phyloP scores from a whole-genome alignment of 768 basidiomycete genomes.

The Kwoniella dendrophila region DNA sequence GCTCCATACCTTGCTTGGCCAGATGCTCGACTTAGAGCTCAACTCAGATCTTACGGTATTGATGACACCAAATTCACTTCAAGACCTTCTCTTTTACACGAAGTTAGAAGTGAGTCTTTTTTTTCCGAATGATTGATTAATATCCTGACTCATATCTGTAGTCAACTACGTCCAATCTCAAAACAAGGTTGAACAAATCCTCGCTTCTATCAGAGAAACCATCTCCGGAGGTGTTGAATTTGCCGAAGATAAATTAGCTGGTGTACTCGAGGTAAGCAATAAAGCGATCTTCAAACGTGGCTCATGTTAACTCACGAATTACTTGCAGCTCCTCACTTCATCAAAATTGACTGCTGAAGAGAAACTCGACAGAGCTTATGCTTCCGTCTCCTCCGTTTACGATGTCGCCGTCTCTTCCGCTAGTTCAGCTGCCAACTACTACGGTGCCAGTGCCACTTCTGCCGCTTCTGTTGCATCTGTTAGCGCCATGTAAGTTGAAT shows the following conservation, averaged over 20 bases:
- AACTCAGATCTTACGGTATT: conserved; percentile 75
- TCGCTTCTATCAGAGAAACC: conserved; percentile 67
- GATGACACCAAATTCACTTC: conserved; percentile 65
- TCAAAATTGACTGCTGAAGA: conserved; percentile 53
- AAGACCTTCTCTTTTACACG: conserved; percentile 72
- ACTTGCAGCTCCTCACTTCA: conserved; percentile 55
- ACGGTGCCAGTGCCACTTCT: conserved; percentile 51
- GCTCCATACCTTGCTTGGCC: conserved; percentile 84
- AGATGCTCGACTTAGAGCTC: conserved; percentile 87
- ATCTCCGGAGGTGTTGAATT: conserved; percentile 69
- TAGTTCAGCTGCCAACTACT: conserved; percentile 41
- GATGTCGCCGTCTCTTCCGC: conserved; percentile 43
- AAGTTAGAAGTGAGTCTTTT: conserved; percentile 61
- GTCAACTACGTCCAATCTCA: conserved; percentile 75
- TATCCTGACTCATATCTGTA: conserved; percentile 28
- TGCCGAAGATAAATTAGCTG: conserved; percentile 72
- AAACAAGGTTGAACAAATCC: conserved; percentile 63
- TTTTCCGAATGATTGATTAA: neutral
- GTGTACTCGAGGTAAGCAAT: conserved; percentile 53
- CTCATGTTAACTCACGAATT: conserved; percentile 52
- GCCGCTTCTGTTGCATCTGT: conserved; percentile 51
- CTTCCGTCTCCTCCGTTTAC: conserved; percentile 47
- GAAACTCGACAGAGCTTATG: conserved; percentile 54
- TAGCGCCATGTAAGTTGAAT: conserved; percentile 48
- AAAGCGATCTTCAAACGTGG: neutral